Conservation (phyloP, 306 rosid species). For the Rosa multiflora region DNA sequence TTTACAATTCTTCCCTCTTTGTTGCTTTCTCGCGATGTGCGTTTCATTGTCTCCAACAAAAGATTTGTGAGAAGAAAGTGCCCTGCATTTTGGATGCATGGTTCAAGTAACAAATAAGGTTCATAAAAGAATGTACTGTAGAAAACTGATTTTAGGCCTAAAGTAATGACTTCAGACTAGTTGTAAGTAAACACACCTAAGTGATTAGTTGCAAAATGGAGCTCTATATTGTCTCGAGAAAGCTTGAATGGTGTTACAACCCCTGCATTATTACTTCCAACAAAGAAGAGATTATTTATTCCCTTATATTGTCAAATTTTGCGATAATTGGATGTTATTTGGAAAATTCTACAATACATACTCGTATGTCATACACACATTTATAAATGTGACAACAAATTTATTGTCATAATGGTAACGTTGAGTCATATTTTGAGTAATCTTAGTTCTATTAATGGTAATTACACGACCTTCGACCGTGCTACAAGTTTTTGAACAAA, state of each 20-base stretch:
- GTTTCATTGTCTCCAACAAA: slow-evolving; percentile 76
- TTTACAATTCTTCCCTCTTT: slow-evolving; percentile 74
- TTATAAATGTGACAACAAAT: no score
- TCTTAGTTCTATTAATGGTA: no score
- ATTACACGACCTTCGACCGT: no score
- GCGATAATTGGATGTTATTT: no score
- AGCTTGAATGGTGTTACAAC: slow-evolving; percentile 64
- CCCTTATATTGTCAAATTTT: no score
- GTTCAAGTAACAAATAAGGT: not conserved
- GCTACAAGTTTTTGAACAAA: no score
- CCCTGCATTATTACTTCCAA: slow-evolving; percentile 83
- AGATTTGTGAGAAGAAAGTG: slow-evolving; percentile 85
- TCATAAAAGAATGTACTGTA: not conserved
- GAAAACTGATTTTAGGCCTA: not conserved
- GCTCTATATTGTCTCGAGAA: slow-evolving; percentile 65
- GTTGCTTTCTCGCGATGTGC: slow-evolving; percentile 53
- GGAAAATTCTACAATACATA: no score
- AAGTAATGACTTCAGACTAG: no score
- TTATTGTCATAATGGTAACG: no score
- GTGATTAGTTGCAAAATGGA: slow-evolving; percentile 88
- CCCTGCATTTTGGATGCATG: slow-evolving; percentile 38
- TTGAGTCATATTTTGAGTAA: no score
- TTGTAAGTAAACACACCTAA: slow-evolving; percentile 39
- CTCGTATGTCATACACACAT: no score
- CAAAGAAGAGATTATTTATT: slow-evolving; percentile 18